A percentile compares a stretch with the other conserved stretches of the same genome.
These are phyloP conservation scores for Penicillium sp. DNA, from an alignment of 2,329 filamentous ascomycete genomes.

Conservation along the genomic window DNA sequence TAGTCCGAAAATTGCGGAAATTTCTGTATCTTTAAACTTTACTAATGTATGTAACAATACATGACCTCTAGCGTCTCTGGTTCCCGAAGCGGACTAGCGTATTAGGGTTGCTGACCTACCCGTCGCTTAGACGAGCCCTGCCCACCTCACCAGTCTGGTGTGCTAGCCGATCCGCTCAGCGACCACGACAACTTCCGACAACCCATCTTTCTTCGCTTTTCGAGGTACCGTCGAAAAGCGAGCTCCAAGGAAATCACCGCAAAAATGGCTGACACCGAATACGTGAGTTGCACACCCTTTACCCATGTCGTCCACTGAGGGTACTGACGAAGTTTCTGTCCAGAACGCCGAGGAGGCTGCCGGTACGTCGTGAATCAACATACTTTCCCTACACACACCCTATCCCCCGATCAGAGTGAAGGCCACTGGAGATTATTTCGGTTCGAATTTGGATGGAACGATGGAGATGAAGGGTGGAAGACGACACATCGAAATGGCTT, in stretches of 20 bases:
- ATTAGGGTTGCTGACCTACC: conserved; percentile 48
- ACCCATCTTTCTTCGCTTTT: conserved; percentile 50
- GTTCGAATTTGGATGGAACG: conserved; percentile 9
- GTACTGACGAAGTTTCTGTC: conserved; percentile 42
- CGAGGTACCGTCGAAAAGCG: conserved; percentile 50
- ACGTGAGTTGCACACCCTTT: conserved; percentile 65
- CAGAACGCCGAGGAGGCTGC: conserved; percentile 97
- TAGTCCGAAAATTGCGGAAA: neutral
- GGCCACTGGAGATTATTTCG: conserved; percentile 9
- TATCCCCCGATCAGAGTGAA: conserved; percentile 11
- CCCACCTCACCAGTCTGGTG: conserved; percentile 40
- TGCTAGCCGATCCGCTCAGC: conserved; percentile 38
- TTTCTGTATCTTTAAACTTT: neutral
- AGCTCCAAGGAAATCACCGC: conserved; percentile 52
- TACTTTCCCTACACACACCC: conserved; percentile 22
- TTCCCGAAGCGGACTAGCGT: conserved; percentile 32
- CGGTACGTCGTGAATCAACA: conserved; percentile 56
- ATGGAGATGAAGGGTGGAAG: conserved; percentile 3
- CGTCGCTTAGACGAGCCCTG: conserved; percentile 49
- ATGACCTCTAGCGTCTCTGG: conserved; percentile 5
- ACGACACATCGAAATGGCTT: conserved; percentile 24
- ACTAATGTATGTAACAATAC: neutral
- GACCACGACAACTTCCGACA: conserved; percentile 44
- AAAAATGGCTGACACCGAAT: conserved; percentile 87
- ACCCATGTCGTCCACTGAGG: neutral